phyloP scores from a whole-genome alignment of 106 monocot species.

The Dactylorhiza incarnata region DNA sequence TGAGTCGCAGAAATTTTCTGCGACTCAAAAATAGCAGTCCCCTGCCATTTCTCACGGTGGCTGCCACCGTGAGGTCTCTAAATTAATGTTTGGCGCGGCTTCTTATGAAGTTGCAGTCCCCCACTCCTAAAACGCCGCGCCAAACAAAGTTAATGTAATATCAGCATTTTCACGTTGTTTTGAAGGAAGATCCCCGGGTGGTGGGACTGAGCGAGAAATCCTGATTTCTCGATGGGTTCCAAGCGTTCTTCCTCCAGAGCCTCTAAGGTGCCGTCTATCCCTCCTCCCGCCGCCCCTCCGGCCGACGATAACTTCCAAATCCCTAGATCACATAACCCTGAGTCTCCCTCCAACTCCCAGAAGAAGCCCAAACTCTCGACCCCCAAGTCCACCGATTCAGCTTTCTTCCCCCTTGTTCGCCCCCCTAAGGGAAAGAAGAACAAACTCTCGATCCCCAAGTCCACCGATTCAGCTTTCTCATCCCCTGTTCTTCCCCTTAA shows the following conservation, averaged over 20 bases:
- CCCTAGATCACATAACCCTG: background rate
- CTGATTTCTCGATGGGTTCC: background rate
- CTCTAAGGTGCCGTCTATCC: background rate
- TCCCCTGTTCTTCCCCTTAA: background rate
- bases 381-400: background rate
- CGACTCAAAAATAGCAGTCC: too few species aligned
- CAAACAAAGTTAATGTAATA: too few species aligned
- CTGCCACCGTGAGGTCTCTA: too few species aligned
- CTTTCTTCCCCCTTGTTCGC: background rate
- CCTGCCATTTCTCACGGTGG: too few species aligned
- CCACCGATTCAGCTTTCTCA: background rate
- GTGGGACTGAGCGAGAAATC: background rate
- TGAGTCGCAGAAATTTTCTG: too few species aligned
- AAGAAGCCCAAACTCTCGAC: conserved; percentile 4
- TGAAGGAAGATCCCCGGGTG: background rate
- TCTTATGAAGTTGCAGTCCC: too few species aligned
- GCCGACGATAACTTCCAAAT: background rate
- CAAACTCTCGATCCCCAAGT: background rate
- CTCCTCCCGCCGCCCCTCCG: background rate
- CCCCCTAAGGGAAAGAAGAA: background rate
- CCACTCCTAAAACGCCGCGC: too few species aligned
- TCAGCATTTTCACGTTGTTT: too few species aligned
- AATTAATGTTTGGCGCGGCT: too few species aligned
- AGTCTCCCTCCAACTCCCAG: background rate
- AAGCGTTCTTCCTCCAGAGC: conserved; percentile 3